Conservation (phyloP, 2,329 filamentous ascomycete genomes). For the Cadophora sp. region DNA sequence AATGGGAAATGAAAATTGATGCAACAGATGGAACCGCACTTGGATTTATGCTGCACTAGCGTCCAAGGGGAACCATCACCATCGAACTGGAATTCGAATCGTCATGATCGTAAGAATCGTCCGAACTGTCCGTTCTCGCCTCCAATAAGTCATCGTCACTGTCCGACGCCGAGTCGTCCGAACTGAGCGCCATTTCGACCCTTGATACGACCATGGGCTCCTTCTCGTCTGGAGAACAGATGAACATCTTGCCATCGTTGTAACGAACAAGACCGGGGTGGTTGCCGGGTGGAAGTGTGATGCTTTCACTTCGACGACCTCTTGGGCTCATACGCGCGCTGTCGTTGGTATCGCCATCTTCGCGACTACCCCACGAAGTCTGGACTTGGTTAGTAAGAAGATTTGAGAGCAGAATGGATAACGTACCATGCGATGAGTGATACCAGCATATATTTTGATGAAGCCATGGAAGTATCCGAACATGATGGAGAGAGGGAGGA, state of each 20-base stretch:
- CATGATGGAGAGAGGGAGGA: slow-evolving; percentile 82
- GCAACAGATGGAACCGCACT: slow-evolving; percentile 22
- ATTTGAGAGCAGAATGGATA: background rate
- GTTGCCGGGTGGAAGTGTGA: slow-evolving; percentile 54
- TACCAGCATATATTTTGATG: slow-evolving; percentile 88
- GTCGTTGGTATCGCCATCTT: slow-evolving; percentile 88
- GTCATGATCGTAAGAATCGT: slow-evolving; percentile 37
- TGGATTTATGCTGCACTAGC: slow-evolving; percentile 47
- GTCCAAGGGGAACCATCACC: slow-evolving; percentile 38
- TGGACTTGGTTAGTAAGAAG: slow-evolving; percentile 49
- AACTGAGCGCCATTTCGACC: slow-evolving; percentile 9
- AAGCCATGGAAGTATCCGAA: slow-evolving; percentile 94
- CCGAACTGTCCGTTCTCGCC: slow-evolving; percentile 16
- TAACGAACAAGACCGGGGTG: slow-evolving; percentile 53
- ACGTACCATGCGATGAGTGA: slow-evolving; percentile 83
- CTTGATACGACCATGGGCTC: background rate
- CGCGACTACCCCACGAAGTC: slow-evolving; percentile 96
- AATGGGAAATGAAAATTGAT: slow-evolving; percentile 28
- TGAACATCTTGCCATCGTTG: slow-evolving; percentile 47
- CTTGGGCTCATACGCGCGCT: slow-evolving; percentile 59
- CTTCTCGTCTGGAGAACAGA: slow-evolving; percentile 15
- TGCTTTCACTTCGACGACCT: slow-evolving; percentile 44
- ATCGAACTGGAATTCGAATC: slow-evolving; percentile 33
- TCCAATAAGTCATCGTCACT: slow-evolving; percentile 20
- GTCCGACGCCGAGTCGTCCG: slow-evolving; percentile 27